phyloP scores from a whole-genome alignment of 768 basidiomycete genomes.

The Cyclocybe cylindracea region DNA sequence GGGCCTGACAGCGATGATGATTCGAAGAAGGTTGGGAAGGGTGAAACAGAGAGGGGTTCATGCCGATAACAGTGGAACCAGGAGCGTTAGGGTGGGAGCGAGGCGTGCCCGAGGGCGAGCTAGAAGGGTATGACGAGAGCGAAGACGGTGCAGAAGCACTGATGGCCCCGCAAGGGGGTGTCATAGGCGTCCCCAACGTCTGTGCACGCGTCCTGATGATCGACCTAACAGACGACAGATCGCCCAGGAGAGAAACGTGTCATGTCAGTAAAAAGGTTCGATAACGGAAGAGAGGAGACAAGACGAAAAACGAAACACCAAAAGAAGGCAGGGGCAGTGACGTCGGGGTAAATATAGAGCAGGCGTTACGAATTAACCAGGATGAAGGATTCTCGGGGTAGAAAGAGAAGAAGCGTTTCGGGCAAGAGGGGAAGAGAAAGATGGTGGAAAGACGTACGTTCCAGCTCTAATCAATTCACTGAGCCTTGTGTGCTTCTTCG shows the following conservation, averaged over 20 bases:
- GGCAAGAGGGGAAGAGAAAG: slow-evolving; percentile 7
- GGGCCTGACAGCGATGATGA: no score
- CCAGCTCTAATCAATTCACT: slow-evolving; percentile 56
- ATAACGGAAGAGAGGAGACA: not conserved
- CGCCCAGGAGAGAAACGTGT: not conserved
- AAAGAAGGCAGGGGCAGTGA: not conserved
- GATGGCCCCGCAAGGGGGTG: no score
- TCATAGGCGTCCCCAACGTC: slow-evolving; percentile 16
- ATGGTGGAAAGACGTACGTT: slow-evolving; percentile 36
- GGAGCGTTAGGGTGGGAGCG: no score
- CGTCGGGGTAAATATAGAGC: no score
- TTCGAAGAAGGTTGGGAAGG: no score
- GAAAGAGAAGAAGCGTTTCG: not conserved
- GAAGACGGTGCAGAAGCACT: no score
- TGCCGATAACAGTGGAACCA: no score
- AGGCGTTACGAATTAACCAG: no score
- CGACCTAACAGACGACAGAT: slow-evolving; percentile 1
- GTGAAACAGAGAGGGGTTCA: no score
- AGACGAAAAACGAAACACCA: not conserved
- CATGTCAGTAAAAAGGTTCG: not conserved
- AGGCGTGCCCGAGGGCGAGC: no score
- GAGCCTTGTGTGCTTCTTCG: slow-evolving; percentile 50
- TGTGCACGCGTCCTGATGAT: slow-evolving; percentile 23
- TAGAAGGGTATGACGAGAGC: no score
- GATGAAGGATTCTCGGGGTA: no score